Conservation (phyloP, 352 stramenopile species). For the Blastocystis sp. region DNA sequence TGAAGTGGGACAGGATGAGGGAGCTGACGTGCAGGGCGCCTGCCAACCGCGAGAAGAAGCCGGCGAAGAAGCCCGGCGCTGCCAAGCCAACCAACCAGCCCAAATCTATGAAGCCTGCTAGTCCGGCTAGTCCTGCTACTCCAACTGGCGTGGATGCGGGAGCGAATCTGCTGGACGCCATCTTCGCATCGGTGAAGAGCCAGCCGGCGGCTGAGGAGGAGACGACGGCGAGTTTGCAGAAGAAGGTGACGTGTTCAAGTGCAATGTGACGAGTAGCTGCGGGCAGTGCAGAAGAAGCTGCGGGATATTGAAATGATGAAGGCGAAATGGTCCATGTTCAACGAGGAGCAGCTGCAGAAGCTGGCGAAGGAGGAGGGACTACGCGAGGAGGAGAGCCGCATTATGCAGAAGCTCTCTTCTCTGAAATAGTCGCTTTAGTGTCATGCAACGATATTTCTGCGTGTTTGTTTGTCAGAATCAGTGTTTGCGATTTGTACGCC, state of each 20-base stretch:
- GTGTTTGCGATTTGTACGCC: neutral
- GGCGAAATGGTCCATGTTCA: conserved; percentile 2
- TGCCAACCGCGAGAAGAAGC: neutral
- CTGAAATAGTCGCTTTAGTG: neutral
- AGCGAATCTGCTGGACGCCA: conserved; percentile 18
- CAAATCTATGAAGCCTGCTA: too few species aligned
- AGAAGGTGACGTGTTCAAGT: neutral
- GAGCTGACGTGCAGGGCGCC: neutral
- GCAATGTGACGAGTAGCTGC: neutral
- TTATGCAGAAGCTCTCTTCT: neutral
- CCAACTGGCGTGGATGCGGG: neutral
- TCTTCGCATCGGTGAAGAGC: conserved; percentile 7
- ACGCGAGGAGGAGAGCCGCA: neutral
- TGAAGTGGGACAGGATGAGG: neutral
- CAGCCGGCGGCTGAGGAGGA: neutral
- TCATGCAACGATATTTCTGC: neutral
- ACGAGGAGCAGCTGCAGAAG: conserved; percentile 1
- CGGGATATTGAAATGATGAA: conserved; percentile 13
- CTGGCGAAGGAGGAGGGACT: neutral
- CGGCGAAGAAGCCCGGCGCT: neutral
- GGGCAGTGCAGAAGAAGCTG: conserved; percentile 33
- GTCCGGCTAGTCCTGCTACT: too few species aligned
- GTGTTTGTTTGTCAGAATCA: conserved; percentile 3
- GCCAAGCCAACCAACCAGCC: too few species aligned
- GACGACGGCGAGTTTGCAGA: neutral